These are phyloP conservation scores for Cryptosporidium xiaoi DNA, from an alignment of 169 alveolate species.

Conservation along the genomic window DNA sequence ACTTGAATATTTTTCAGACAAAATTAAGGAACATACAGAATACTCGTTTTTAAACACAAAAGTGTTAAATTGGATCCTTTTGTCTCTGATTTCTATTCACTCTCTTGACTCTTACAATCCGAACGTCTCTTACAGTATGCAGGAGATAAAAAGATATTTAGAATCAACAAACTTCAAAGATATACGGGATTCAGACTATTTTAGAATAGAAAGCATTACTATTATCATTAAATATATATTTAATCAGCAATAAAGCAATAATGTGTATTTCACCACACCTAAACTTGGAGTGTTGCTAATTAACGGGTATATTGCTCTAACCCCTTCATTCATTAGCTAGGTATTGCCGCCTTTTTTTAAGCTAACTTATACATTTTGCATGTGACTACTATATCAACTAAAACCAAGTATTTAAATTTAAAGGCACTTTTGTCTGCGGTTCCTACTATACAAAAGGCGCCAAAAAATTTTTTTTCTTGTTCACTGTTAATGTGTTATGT, in stretches of 20 bases:
- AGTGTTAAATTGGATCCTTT: constrained; percentile 12
- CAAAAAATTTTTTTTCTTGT: neutral
- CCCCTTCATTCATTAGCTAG: too few species aligned
- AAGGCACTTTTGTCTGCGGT: too few species aligned
- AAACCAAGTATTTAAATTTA: too few species aligned
- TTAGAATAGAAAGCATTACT: constrained; percentile 37
- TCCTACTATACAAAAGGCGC: too few species aligned
- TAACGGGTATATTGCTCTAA: too few species aligned
- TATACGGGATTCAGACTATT: neutral
- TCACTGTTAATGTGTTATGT: too few species aligned
- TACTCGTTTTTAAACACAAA: neutral
- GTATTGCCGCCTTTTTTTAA: too few species aligned
- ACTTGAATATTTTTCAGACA: constrained; percentile 33
- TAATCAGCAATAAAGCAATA: constrained; percentile 14
- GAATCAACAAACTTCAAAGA: constrained; percentile 17
- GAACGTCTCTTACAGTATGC: constrained; percentile 45
- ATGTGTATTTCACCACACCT: too few species aligned
- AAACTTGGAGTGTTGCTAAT: too few species aligned
- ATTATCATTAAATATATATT: constrained; percentile 48
- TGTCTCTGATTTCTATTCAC: constrained; percentile 34
- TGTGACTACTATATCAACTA: too few species aligned
- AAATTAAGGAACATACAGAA: neutral
- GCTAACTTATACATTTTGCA: too few species aligned
- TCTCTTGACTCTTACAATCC: constrained; percentile 34
- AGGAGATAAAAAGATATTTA: constrained; percentile 39